Evolutionary conservation across 2,329 filamentous ascomycete genomes (phyloP).

Genomic region (Chrysoporthe deuterocubensis): DNA sequence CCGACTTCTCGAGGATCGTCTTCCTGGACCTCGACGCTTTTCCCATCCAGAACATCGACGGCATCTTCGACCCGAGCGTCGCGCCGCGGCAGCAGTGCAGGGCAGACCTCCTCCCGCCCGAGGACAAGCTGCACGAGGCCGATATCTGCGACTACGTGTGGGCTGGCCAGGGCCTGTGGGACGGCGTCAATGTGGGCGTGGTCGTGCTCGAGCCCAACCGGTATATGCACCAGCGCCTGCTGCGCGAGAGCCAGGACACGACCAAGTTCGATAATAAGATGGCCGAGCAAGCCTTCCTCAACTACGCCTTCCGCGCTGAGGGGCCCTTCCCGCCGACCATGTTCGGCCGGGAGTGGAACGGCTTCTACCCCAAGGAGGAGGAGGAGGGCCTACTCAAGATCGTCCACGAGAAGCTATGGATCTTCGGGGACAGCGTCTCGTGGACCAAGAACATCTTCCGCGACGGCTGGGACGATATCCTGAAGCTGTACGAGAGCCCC

Average conservation of each 20-base stretch:
- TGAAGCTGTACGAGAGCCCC: conserved; percentile 24
- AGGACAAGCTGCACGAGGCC: conserved; percentile 18
- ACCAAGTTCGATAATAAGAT: conserved; percentile 28
- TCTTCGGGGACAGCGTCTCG: conserved; percentile 6
- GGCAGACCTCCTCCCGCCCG: conserved; percentile 19
- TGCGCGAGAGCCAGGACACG: conserved; percentile 26
- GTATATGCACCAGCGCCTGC: conserved; percentile 24
- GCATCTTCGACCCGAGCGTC: conserved; percentile 18
- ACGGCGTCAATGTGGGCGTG: conserved; percentile 24
- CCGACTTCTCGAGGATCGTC: conserved; percentile 20
- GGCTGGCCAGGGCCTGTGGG: conserved; percentile 18
- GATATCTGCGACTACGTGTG: conserved; percentile 26
- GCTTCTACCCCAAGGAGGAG: conserved; percentile 20
- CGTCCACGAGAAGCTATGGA: conserved; percentile 29
- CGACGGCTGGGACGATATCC: conserved; percentile 22
- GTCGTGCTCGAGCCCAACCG: conserved; percentile 27
- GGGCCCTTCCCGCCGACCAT: conserved; percentile 16
- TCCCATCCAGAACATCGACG: conserved; percentile 23
- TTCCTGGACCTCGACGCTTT: conserved; percentile 28
- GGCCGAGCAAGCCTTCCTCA: conserved; percentile 28
- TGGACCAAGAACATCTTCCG: conserved; percentile 24
- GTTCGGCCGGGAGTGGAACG: conserved; percentile 25
- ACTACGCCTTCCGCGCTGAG: conserved; percentile 17
- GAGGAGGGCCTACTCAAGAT: conserved; percentile 20
- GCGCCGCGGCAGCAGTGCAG: conserved; percentile 22